Base-by-base conservation (phyloP, 2,329 filamentous ascomycete species). In the Geosmithia flava region DNA sequence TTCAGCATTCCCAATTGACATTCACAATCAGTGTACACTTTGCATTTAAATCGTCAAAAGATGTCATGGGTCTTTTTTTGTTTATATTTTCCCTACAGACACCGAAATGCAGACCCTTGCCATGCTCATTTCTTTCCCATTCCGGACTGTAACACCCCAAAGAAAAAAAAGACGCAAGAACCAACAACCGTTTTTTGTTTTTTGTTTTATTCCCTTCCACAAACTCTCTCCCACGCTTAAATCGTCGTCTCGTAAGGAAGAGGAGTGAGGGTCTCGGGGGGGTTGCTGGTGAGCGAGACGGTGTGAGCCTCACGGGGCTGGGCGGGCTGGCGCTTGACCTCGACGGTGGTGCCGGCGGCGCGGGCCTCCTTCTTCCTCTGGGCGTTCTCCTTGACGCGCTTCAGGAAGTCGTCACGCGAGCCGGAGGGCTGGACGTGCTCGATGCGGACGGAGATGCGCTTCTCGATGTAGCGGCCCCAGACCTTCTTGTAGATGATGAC, bases 401-500 rank as follows among this genome's bases (percentile, higher is more conserved):
- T 83, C 66, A 97, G 74, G 81, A 98, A 97, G 71, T 93, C 91
- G 65, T 97, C 91, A 68, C 93, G 83, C 65, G 91, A 97, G 70
- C 93, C 86, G 61, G 91, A 97, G 68, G 87, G 86, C 66, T 76
- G 75, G 74, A 98, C 81, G 84, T 98, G 93, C 85, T 98, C 93
- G 73, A 97, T 75, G 69, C 93, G 88, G 76, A 98, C 80, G 83
- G 95, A 97, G 79, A 98, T 83, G 72, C 93, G 91, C 89, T 98
- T 98, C 87, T 98, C 93, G 71, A 98, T 80, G 83, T 96, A 98
- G 67, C 91, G 87, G 85, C 97, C 93, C 76, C 90, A 89, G 70
- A 98, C 93, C 74, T 94, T 88, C 83, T 95, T 96, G 86, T 95
- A 91, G 76, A 98, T 87, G 76, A 98, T 96, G 72, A 98, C 86